Percentiles rank a stretch among this genome's conserved stretches.
phyloP scores from a whole-genome alignment of 495 filamentous ascomycete species.

The Aspergillus nidulans region DNA sequence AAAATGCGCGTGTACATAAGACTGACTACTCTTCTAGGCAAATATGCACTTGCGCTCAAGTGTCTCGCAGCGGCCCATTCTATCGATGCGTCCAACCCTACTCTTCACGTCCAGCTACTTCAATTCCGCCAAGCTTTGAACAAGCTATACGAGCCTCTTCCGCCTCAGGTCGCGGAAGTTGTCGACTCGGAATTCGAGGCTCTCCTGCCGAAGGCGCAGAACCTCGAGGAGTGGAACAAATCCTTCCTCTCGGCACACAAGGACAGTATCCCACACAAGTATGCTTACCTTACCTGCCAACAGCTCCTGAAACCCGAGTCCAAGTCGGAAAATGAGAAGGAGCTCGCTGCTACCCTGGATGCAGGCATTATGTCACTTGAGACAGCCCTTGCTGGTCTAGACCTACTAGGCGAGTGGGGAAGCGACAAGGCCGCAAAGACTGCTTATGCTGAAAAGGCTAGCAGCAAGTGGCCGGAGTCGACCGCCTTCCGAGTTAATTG shows the following conservation, averaged over 20 bases:
- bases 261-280: constrained; percentile 57
- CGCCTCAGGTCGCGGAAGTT: constrained; percentile 58
- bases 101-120: constrained; percentile 69
- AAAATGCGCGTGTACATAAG: background rate
- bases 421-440: constrained; percentile 45
- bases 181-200: constrained; percentile 61
- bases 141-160: constrained; percentile 48
- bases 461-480: constrained; percentile 67
- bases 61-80: constrained; percentile 70
- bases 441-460: constrained; percentile 60
- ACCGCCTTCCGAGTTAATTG: constrained; percentile 48
- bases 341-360: constrained; percentile 55
- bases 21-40: constrained; percentile 49
- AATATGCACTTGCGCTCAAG: constrained; percentile 78
- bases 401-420: constrained; percentile 58
- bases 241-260: constrained; percentile 60
- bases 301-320: constrained; percentile 55
- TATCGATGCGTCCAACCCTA: constrained; percentile 68
- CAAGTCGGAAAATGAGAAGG: constrained; percentile 54
- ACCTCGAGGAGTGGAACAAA: constrained; percentile 64
- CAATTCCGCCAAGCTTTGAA: constrained; percentile 64
- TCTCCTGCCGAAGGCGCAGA: constrained; percentile 50
- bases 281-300: constrained; percentile 57
- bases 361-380: constrained; percentile 50
- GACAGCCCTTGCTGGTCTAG: constrained; percentile 56